Evolutionary conservation across 1,284 basidiomycete genomes (phyloP).

Genomic region (Boletus sp.): DNA sequence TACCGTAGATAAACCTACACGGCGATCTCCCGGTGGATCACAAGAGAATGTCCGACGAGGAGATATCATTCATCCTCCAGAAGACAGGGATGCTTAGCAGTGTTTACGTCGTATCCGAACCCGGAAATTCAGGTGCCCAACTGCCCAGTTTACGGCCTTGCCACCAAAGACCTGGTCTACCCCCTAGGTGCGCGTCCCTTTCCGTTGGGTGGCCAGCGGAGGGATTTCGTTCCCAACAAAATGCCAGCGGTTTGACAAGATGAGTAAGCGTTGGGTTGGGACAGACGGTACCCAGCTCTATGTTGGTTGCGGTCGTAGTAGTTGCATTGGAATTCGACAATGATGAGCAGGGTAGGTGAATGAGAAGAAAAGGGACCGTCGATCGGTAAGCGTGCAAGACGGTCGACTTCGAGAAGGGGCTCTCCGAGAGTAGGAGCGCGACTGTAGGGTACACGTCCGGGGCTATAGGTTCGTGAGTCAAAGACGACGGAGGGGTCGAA

Average conservation of each 20-base stretch:
- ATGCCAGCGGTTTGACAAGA: slow-evolving; percentile 33
- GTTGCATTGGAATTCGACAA: neutral
- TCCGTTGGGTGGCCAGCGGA: neutral
- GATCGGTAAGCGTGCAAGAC: slow-evolving; percentile 68
- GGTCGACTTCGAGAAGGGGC: slow-evolving; percentile 67
- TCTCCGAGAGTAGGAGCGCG: slow-evolving; percentile 73
- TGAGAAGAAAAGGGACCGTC: slow-evolving; percentile 67
- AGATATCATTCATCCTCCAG: too few species aligned
- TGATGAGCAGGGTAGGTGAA: slow-evolving; percentile 61
- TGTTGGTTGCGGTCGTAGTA: neutral
- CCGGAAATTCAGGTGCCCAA: slow-evolving; percentile 19
- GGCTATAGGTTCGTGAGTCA: neutral
- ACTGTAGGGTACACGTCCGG: slow-evolving; percentile 41
- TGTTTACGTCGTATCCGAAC: slow-evolving; percentile 6
- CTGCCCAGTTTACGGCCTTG: slow-evolving; percentile 20
- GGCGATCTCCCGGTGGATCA: neutral
- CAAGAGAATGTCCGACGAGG: neutral
- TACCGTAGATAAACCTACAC: too few species aligned
- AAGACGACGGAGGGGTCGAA: neutral
- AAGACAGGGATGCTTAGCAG: neutral
- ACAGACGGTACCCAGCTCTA: slow-evolving; percentile 12
- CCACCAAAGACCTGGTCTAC: slow-evolving; percentile 55
- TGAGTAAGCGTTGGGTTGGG: slow-evolving; percentile 23
- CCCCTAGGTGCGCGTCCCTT: slow-evolving; percentile 4
- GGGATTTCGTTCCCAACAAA: slow-evolving; percentile 58